A percentile compares a stretch with the other conserved stretches of the same genome.
These are phyloP conservation scores for Sphenostylis stenocarpa DNA, from an alignment of 306 rosid species.

Conservation along the genomic window DNA sequence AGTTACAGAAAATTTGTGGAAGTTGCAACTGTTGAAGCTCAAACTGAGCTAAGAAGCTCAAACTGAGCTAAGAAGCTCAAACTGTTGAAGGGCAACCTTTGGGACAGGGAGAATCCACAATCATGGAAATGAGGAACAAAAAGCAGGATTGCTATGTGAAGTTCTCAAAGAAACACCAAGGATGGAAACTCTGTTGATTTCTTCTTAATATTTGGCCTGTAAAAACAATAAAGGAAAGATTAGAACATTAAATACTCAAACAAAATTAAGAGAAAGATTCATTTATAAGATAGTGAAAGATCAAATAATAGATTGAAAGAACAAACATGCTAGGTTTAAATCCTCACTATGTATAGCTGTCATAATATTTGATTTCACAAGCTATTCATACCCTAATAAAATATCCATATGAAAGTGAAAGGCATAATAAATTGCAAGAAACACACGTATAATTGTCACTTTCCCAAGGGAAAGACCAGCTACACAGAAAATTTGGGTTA, in stretches of 20 bases:
- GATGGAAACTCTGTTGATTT: slow-evolving; percentile 8
- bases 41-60: slow-evolving; percentile 15
- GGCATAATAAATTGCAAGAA: slow-evolving; percentile 19
- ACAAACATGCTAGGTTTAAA: slow-evolving; percentile 13
- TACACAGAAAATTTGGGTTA: slow-evolving; percentile 13
- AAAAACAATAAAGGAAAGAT: slow-evolving; percentile 34
- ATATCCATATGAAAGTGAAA: not conserved
- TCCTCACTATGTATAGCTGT: not conserved
- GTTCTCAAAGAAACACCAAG: not conserved
- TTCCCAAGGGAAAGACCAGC: not conserved
- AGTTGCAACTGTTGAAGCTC: not conserved
- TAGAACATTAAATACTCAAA: slow-evolving; percentile 3
- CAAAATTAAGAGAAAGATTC: not conserved
- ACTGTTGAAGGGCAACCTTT: too few relatives aligned
- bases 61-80: slow-evolving; percentile 15
- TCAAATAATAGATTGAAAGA: slow-evolving; percentile 23
- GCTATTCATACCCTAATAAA: slow-evolving; percentile 3
- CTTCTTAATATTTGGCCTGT: slow-evolving; percentile 41
- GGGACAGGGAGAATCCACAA: slow-evolving; percentile 34
- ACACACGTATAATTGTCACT: not conserved
- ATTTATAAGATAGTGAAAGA: not conserved
- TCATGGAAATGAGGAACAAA: slow-evolving; percentile 8
- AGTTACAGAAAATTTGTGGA: not conserved
- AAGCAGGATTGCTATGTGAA: not conserved
- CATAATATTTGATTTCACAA: slow-evolving; percentile 6